phyloP scores from a whole-genome alignment of 2,329 filamentous ascomycete species.

The Fusarium chlamydosporum region DNA sequence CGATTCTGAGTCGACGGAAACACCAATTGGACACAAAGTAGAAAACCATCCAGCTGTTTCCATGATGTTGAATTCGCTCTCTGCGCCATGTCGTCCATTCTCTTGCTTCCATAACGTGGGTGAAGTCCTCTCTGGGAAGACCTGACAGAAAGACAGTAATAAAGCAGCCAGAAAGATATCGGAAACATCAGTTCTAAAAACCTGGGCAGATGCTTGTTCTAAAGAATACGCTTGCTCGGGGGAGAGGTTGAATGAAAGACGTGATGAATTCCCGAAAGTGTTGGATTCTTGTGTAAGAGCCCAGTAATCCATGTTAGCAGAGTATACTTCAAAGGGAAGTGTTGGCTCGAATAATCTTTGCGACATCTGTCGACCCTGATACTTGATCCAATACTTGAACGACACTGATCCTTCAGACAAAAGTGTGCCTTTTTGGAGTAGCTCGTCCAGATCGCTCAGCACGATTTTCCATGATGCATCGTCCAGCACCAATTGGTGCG shows the following conservation, averaged over 20 bases:
- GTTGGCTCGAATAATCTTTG: conserved; percentile 50
- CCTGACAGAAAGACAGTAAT: conserved; percentile 68
- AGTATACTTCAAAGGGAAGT: conserved; percentile 58
- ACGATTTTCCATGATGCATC: conserved; percentile 66
- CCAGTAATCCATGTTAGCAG: conserved; percentile 64
- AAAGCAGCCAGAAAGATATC: conserved; percentile 69
- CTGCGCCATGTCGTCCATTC: conserved; percentile 62
- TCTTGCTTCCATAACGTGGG: conserved; percentile 70
- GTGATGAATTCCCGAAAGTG: conserved; percentile 61
- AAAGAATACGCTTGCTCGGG: conserved; percentile 61
- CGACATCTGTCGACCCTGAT: conserved; percentile 59
- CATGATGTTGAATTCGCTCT: conserved; percentile 64
- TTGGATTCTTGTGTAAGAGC: conserved; percentile 60
- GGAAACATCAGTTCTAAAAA: conserved; percentile 65
- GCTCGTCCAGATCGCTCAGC: conserved; percentile 64
- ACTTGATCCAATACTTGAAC: conserved; percentile 65
- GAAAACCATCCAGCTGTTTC: conserved; percentile 74
- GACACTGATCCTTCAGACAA: conserved; percentile 62
- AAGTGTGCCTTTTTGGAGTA: conserved; percentile 62
- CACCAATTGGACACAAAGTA: conserved; percentile 66
- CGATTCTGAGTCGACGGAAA: conserved; percentile 60
- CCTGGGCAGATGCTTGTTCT: conserved; percentile 59
- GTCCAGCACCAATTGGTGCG: conserved; percentile 68
- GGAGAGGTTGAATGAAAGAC: conserved; percentile 60
- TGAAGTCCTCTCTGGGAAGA: conserved; percentile 65